Percentiles rank a stretch among this genome's conserved stretches.
Evolutionary conservation across 1,284 basidiomycete species (phyloP).

Genomic region (Anthracocystis walkeri): DNA sequence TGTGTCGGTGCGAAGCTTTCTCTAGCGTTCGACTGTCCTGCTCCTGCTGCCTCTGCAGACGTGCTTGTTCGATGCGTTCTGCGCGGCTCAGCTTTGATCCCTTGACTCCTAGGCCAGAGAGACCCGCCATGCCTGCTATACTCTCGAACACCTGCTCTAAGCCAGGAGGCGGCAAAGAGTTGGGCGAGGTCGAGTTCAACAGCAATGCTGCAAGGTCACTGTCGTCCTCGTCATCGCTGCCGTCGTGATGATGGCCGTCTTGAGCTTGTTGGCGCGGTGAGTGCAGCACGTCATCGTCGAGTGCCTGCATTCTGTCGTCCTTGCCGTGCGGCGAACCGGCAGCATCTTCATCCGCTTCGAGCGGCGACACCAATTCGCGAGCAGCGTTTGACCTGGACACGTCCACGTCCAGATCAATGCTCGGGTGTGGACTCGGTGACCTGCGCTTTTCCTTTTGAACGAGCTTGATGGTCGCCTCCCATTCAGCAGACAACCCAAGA

Average conservation of each 20-base stretch:
- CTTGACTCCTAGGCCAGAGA: slow-evolving; percentile 9
- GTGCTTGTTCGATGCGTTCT: slow-evolving; percentile 54
- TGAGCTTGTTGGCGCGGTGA: neutral
- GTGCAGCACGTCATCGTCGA: neutral
- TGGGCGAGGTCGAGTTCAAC: slow-evolving; percentile 52
- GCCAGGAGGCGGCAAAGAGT: slow-evolving; percentile 58
- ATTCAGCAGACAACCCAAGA: slow-evolving; percentile 58
- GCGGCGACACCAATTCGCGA: slow-evolving; percentile 48
- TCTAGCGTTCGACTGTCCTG: slow-evolving; percentile 22
- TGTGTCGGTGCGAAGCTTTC: slow-evolving; percentile 20
- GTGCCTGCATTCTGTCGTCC: neutral
- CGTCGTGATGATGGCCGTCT: slow-evolving; percentile 1
- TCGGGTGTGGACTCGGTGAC: slow-evolving; percentile 28
- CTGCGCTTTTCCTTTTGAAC: slow-evolving; percentile 44
- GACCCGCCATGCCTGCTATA: slow-evolving; percentile 49
- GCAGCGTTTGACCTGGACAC: slow-evolving; percentile 18
- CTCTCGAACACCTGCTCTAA: slow-evolving; percentile 65
- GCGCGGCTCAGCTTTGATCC: slow-evolving; percentile 45
- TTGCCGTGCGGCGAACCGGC: slow-evolving; percentile 6
- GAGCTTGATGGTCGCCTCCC: slow-evolving; percentile 63
- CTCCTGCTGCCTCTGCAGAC: slow-evolving; percentile 33
- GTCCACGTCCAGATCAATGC: slow-evolving; percentile 26
- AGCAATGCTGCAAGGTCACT: slow-evolving; percentile 37
- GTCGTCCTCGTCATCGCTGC: slow-evolving; percentile 39
- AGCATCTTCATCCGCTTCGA: slow-evolving; percentile 57